Conservation (phyloP, 2,329 filamentous ascomycete species). For the Clathrospora elynae region DNA sequence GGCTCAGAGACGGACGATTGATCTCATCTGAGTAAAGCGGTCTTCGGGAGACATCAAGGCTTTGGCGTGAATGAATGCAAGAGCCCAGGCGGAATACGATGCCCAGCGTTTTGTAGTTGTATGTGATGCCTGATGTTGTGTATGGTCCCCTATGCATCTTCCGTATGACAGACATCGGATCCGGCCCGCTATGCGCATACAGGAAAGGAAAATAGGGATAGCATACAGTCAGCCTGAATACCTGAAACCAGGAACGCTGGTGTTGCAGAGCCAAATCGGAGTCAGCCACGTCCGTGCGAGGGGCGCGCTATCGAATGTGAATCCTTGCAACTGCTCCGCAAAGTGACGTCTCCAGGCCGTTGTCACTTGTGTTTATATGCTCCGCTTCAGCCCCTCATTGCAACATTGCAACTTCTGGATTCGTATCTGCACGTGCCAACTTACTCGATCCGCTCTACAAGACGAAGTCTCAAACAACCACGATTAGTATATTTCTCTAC, state of each 20-base stretch:
- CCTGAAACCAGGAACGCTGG: conserved; percentile 10
- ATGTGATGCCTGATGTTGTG: conserved; percentile 7
- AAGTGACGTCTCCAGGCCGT: conserved; percentile 22
- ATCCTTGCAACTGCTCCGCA: conserved; percentile 13
- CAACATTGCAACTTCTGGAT: conserved; percentile 1
- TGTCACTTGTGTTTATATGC: conserved; percentile 28
- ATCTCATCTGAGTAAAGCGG: not conserved
- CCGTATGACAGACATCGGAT: conserved; percentile 6
- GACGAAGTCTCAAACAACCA: not conserved
- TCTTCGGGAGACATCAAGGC: not conserved
- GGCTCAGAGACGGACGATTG: conserved; percentile 22
- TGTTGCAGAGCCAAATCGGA: conserved; percentile 16
- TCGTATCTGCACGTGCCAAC: conserved; percentile 19
- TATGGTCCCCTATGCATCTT: conserved; percentile 6
- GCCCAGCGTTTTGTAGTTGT: conserved; percentile 8
- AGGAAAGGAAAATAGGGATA: not conserved
- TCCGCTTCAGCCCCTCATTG: conserved; percentile 12
- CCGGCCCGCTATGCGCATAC: conserved; percentile 3
- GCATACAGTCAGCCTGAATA: conserved; percentile 2
- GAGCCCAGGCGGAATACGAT: conserved; percentile 4
- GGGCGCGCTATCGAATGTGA: conserved; percentile 4
- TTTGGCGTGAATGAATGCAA: not conserved
- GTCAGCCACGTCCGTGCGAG: conserved; percentile 19
- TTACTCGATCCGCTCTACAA: conserved; percentile 6
- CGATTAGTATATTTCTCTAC: not conserved